Evolutionary conservation across 2,329 filamentous ascomycete species (phyloP).

Genomic region (Pseudodiploospora longispora): DNA sequence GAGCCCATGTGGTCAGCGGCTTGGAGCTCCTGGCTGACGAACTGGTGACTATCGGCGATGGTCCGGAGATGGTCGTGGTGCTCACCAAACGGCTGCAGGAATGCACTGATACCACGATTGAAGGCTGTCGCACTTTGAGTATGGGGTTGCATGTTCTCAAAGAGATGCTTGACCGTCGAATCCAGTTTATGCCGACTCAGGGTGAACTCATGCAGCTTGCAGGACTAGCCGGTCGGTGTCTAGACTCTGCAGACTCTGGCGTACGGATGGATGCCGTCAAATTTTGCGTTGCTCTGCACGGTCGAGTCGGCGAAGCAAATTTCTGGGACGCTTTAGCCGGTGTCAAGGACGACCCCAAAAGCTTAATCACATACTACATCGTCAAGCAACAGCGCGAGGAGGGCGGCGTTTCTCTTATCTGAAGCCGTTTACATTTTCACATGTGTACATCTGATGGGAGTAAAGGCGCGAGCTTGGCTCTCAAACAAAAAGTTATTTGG

Average conservation of each 20-base stretch:
- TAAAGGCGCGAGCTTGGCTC: too few relatives aligned
- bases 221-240: constrained; percentile 44
- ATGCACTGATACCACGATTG: constrained; percentile 31
- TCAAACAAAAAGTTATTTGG: too few relatives aligned
- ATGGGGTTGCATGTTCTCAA: constrained; percentile 59
- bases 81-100: constrained; percentile 40
- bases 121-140: constrained; percentile 45
- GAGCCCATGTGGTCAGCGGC: constrained; percentile 64
- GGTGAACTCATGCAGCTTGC: constrained; percentile 44
- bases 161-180: constrained; percentile 45
- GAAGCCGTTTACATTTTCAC: neutral
- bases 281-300: constrained; percentile 66
- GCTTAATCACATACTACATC: constrained; percentile 73
- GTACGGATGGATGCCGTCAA: constrained; percentile 71
- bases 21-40: constrained; percentile 68
- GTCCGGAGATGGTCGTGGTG: constrained; percentile 49
- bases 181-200: constrained; percentile 41
- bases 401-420: constrained; percentile 8
- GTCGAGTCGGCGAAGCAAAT: constrained; percentile 45
- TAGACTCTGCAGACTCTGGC: constrained; percentile 53
- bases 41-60: constrained; percentile 57
- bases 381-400: constrained; percentile 59
- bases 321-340: constrained; percentile 63
- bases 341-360: constrained; percentile 65
- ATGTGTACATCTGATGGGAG: neutral